Conservation (phyloP, 306 rosid genomes). For the Vigna angularis region DNA sequence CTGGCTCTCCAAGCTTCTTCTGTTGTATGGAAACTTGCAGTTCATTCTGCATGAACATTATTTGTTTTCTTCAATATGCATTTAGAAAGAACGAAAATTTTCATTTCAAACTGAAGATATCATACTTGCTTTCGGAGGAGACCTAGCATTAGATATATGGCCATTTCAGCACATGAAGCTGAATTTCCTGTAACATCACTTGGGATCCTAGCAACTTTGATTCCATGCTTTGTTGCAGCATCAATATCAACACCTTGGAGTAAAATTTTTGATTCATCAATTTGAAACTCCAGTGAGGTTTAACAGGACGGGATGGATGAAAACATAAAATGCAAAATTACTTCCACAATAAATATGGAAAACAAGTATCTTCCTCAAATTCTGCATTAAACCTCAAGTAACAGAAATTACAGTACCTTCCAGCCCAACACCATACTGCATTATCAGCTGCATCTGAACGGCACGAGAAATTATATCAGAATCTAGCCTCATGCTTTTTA, state of each 20-base stretch:
- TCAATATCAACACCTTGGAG: conserved; percentile 84
- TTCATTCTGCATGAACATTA: conserved; percentile 64
- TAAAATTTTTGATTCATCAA: conserved; percentile 7
- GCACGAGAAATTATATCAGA: conserved; percentile 69
- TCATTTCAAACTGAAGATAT: conserved; percentile 18
- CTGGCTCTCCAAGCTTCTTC: conserved; percentile 81
- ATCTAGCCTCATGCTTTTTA: conserved; percentile 70
- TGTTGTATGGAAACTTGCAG: conserved; percentile 68
- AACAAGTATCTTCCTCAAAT: conserved; percentile 30
- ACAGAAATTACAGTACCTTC: conserved; percentile 64
- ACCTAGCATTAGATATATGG: conserved; percentile 79
- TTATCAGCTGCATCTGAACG: conserved; percentile 71
- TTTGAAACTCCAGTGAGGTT: conserved; percentile 8
- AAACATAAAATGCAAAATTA: conserved; percentile 8
- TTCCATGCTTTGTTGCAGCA: conserved; percentile 87
- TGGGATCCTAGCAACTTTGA: conserved; percentile 90
- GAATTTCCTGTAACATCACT: conserved; percentile 78
- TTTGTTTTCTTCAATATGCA: not conserved
- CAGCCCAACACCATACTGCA: conserved; percentile 94
- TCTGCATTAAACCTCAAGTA: conserved; percentile 6
- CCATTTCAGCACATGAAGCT: conserved; percentile 93
- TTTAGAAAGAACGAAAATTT: not conserved
- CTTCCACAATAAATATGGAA: not conserved
- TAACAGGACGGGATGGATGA: not conserved
- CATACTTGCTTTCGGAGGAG: conserved; percentile 92